These are phyloP conservation scores for Fraxinus velutina DNA, from an alignment of 305 asterid genomes.

Conservation along the genomic window DNA sequence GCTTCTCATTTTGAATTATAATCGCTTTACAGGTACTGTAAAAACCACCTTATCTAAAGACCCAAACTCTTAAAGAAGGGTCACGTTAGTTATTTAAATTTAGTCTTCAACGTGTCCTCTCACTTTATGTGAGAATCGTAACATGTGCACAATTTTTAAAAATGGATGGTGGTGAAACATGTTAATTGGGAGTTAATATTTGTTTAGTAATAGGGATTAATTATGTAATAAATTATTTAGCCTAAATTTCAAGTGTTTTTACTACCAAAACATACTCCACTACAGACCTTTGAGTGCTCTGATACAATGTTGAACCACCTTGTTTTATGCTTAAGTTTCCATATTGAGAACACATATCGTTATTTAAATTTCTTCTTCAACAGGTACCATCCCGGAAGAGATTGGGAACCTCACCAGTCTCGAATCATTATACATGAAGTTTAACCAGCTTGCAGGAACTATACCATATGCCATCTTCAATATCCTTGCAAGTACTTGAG, in stretches of 20 bases:
- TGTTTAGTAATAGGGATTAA: too few relatives aligned
- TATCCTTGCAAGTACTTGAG: too few relatives aligned
- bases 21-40: slow-evolving; percentile 38
- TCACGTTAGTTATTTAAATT: too few relatives aligned
- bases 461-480: too few relatives aligned
- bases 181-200: too few relatives aligned
- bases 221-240: background rate
- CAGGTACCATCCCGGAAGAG: slow-evolving; percentile 16
- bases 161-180: too few relatives aligned
- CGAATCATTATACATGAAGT: too few relatives aligned
- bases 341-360: background rate
- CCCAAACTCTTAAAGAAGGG: background rate
- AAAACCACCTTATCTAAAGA: background rate
- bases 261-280: background rate
- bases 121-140: background rate
- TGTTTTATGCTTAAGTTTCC: background rate
- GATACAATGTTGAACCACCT: background rate
- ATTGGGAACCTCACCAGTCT: too few relatives aligned
- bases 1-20: slow-evolving; percentile 17
- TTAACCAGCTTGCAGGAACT: too few relatives aligned
- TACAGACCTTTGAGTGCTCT: background rate
- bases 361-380: background rate
- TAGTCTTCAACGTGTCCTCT: background rate
- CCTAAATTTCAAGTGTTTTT: background rate
- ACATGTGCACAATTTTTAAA: too few relatives aligned